Percentiles rank a stretch among this genome's conserved stretches.
Evolutionary conservation across 2,329 filamentous ascomycete genomes (phyloP).

Genomic region (Ramularia endophylla): DNA sequence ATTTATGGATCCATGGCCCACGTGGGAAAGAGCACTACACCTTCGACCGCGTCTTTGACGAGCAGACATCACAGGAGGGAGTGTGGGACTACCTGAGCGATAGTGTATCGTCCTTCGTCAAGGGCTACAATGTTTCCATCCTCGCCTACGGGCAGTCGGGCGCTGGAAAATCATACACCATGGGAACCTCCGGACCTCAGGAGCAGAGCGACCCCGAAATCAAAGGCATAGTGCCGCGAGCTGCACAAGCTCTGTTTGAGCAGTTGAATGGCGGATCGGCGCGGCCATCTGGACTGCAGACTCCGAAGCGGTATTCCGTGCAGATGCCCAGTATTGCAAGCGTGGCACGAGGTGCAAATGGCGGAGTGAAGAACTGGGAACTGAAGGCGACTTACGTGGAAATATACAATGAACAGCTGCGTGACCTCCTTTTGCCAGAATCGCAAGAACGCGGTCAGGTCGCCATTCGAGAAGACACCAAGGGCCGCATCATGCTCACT

Average conservation of each 20-base stretch:
- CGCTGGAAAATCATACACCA: slow-evolving; percentile 96
- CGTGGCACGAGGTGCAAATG: slow-evolving; percentile 34
- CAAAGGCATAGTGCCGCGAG: slow-evolving; percentile 91
- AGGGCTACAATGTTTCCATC: slow-evolving; percentile 98
- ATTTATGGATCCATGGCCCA: slow-evolving; percentile 78
- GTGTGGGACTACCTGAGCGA: slow-evolving; percentile 93
- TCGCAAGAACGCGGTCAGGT: slow-evolving; percentile 69
- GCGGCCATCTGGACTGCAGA: slow-evolving; percentile 62
- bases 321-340: slow-evolving; percentile 42
- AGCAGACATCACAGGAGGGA: slow-evolving; percentile 77
- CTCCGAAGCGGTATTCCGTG: slow-evolving; percentile 72
- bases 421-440: slow-evolving; percentile 82
- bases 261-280: slow-evolving; percentile 68
- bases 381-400: slow-evolving; percentile 71
- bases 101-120: slow-evolving; percentile 80
- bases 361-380: slow-evolving; percentile 72
- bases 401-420: slow-evolving; percentile 96
- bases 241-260: slow-evolving; percentile 80
- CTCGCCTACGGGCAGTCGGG: slow-evolving; percentile 97
- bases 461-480: slow-evolving; percentile 89
- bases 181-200: slow-evolving; percentile 84
- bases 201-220: slow-evolving; percentile 44
- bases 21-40: slow-evolving; percentile 94
- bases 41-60: slow-evolving; percentile 89
- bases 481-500: slow-evolving; percentile 89